phyloP scores from a whole-genome alignment of 345 rosid species.

The Cardamine resedifolia region DNA sequence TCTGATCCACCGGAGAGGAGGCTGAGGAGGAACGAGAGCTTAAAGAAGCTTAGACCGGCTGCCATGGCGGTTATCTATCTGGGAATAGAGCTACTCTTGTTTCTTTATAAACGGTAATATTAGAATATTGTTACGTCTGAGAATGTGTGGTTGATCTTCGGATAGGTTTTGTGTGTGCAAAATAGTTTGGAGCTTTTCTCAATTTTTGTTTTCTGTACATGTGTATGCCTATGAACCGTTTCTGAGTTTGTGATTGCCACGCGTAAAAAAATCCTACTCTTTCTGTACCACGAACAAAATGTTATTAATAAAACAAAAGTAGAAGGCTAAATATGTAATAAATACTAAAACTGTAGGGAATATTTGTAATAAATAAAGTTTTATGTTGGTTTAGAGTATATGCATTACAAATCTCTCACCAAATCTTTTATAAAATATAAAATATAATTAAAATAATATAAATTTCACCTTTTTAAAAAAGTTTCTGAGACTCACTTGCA shows the following conservation, averaged over 20 bases:
- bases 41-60: slow-evolving; percentile 34
- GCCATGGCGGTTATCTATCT: slow-evolving; percentile 33
- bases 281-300: too few species aligned
- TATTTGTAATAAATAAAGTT: neutral
- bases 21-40: slow-evolving; percentile 49
- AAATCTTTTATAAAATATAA: too few species aligned
- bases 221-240: slow-evolving; percentile 10
- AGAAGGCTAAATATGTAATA: neutral
- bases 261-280: neutral
- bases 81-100: neutral
- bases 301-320: too few species aligned
- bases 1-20: slow-evolving; percentile 47
- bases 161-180: slow-evolving; percentile 30
- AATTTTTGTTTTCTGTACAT: neutral
- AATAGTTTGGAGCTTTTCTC: neutral
- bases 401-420: too few species aligned
- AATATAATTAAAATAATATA: too few species aligned
- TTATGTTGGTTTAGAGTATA: too few species aligned
- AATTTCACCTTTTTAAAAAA: too few species aligned
- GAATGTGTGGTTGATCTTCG: slow-evolving; percentile 34
- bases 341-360: neutral
- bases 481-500: too few species aligned
- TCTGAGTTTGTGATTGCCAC: neutral
- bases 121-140: neutral
- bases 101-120: neutral